phyloP scores from a whole-genome alignment of 495 filamentous ascomycete species.

The Neurospora intermedia region DNA sequence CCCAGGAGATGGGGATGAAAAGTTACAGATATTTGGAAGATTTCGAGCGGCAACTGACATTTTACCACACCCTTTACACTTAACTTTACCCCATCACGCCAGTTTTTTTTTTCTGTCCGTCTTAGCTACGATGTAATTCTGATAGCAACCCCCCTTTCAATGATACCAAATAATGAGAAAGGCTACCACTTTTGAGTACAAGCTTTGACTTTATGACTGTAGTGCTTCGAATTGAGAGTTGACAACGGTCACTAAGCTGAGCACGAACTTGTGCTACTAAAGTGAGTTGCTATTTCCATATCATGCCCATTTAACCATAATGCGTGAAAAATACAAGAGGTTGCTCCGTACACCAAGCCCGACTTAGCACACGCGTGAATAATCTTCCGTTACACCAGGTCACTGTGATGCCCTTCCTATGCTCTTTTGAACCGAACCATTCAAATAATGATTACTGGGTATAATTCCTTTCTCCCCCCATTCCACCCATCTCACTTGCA shows the following conservation, averaged over 20 bases:
- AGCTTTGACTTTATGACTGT: not conserved
- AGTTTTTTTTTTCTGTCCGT: conserved; percentile 15
- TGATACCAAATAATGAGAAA: conserved; percentile 37
- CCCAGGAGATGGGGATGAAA: not conserved
- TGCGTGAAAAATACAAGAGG: not conserved
- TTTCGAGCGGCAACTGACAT: not conserved
- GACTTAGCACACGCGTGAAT: not conserved
- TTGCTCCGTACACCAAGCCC: not conserved
- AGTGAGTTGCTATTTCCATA: not conserved
- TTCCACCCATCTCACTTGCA: not conserved
- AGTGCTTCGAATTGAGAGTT: not conserved
- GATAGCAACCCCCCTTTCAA: conserved; percentile 21
- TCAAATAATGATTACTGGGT: not conserved
- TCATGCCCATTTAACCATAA: not conserved
- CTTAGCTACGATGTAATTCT: conserved; percentile 38
- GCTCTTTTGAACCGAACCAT: not conserved
- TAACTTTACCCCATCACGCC: conserved; percentile 6
- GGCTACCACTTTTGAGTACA: conserved; percentile 15
- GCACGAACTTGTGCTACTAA: not conserved
- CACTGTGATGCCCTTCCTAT: not conserved
- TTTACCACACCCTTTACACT: not conserved
- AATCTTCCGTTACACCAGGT: not conserved
- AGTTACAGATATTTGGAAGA: conserved; percentile 1
- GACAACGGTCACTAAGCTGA: not conserved
- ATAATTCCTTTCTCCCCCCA: not conserved